Evolutionary conservation across 1,284 basidiomycete genomes (phyloP), one percentile per base, ranked within the genome.

Genomic region (Caloboletus firmus): DNA sequence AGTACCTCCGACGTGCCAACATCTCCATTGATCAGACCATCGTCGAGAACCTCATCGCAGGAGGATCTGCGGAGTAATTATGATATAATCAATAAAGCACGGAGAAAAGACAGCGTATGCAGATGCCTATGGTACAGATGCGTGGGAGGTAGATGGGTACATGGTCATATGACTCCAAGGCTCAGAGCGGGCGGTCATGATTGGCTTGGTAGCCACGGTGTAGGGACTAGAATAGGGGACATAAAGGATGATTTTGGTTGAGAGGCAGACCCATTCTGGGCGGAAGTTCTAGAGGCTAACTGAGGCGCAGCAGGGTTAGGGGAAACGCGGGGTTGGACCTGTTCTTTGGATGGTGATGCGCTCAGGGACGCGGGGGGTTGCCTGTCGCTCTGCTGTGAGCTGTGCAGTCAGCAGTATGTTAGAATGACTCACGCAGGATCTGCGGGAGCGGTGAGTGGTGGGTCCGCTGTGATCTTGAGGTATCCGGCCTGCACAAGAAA

Each of bases 401-500:
- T 5, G 36, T 26, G 6, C 8, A n/a, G 11, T 30, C 13, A 15
- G 24, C 31, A 13, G 7, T 6, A 3, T 41, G 6, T 7, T 0
- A 3, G 24, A 17, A 17, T 4, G 10, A 56, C 66, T 52, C 44
- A 68, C 69, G 34, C 26, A 39, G 57, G n/a, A 17, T 71, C 66
- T 13, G 54, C 41, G 10, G 54, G 36, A 2, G 58, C 56, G 11
- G 65, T 58, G 24, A 64, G 67, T 50, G 36, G 60, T 12, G 72
- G 73, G 57, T 83, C 81, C 4, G 76, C 70, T 1, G 79, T 79
- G 50, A 85, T 85, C 62, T 84, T 84, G 59, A 90, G 74, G 69
- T 85, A 88, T 10, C 88, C 88, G 9, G 85, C 82, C 65, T 89
- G 87, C 4, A 89, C 86, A 31, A 95, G 76, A 67, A 93, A 93